phyloP scores from a whole-genome alignment of 495 filamentous ascomycete species.

The Talaromyces ruber region DNA sequence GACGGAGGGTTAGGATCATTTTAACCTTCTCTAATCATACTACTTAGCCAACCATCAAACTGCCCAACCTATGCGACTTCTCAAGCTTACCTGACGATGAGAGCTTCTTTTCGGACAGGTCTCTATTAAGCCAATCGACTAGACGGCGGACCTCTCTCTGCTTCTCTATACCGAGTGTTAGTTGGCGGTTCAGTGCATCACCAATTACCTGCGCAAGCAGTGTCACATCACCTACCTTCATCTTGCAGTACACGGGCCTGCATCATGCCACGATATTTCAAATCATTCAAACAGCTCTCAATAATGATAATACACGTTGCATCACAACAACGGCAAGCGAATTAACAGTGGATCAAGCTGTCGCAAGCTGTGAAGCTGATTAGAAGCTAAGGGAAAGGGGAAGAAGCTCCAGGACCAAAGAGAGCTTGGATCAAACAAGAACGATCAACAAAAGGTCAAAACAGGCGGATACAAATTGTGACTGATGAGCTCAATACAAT shows the following conservation, averaged over 20 bases:
- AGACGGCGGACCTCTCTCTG: conserved; percentile 52
- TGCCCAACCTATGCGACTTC: neutral
- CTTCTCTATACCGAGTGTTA: conserved; percentile 42
- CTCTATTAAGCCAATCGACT: conserved; percentile 47
- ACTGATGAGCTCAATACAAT: neutral
- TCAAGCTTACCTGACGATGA: conserved; percentile 43
- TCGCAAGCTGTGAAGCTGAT: neutral
- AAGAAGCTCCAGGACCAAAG: neutral
- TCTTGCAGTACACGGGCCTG: neutral
- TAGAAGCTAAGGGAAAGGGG: neutral
- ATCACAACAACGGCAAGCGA: neutral
- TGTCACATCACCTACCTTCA: neutral
- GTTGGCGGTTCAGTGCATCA: neutral
- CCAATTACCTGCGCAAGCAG: neutral
- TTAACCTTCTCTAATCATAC: conserved; percentile 46
- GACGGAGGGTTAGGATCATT: conserved; percentile 66
- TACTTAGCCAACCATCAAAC: neutral
- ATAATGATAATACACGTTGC: neutral
- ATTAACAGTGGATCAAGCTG: neutral
- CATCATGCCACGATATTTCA: neutral
- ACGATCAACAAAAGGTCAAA: neutral
- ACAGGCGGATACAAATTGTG: neutral
- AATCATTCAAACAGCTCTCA: neutral
- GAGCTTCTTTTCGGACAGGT: conserved; percentile 46
- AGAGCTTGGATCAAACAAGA: neutral